Evolutionary conservation across 2,329 filamentous ascomycete genomes (phyloP), one percentile per base, ranked within the genome.

Genomic region (Alternaria atra): DNA sequence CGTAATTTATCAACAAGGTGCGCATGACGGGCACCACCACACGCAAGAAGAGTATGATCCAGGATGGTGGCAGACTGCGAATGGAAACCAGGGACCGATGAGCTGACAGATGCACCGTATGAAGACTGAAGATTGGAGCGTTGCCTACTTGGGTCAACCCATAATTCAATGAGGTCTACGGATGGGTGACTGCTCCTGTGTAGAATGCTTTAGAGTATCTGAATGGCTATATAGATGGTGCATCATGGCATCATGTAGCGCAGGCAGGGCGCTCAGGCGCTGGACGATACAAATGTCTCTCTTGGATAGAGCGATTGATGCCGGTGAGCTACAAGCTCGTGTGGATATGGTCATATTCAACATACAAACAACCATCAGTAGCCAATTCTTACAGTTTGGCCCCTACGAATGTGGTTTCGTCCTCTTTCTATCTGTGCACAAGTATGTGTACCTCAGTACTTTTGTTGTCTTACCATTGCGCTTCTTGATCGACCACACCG

Each of bases 11-110:
- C 9, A 46, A 4, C 60, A 54, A 32, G 12, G 29, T 0, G 34
- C 58, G 12, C 54, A 54, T 10, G 40, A 52, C n/a, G 51, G 29
- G 27, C 51, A 50, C 44, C 57, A 64, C 23, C 57, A 63, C 12
- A 12, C 29, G 15, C 60, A 55, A 15, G 42, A 58, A 12, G 56
- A 48, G 3, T 65, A 61, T 25, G 56, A 58, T 29, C 8, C 44
- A 9, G 47, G 51, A 12, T 65, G 63, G 63, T 65, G 63, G 63
- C 54, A 54, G 20, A 50, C 55, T 51, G 29, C 54, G 12, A 61
- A 53, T 23, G 57, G 25, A 15, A 37, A 54, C 9, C 40, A 47
- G 25, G 57, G 54, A 5, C 54, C 46, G 10, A 63, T 65, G 54
- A 55, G 54, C 39, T 65, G 60, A 63, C 51, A 52, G 42, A 10